Base-by-base conservation (phyloP, 148 eudicot genomes). In the Silene uniflora region DNA sequence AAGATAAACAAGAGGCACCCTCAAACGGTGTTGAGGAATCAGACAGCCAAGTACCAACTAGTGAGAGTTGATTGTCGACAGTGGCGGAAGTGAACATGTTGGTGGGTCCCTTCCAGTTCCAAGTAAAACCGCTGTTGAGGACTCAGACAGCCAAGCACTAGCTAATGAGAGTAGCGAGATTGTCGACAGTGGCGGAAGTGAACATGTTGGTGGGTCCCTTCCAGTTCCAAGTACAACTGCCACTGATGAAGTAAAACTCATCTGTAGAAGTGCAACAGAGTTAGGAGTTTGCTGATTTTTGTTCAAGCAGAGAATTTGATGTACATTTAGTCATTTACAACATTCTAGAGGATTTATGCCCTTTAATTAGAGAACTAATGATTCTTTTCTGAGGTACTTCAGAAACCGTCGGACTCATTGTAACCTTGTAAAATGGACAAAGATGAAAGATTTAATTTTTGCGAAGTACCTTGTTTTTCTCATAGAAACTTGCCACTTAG, bases 381-480 rank as follows among this genome's bases (percentile, higher is more conserved):
- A 86, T 84, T 88, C 84, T 88, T 88, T 78, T 35, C 81, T 10
- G 74, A 80, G 75, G 35, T 69, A 80, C 67, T 32, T 47, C 44
- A 47, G 46, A n/a, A 32, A 63, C 74, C 21, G 14, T 44, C 78
- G 35, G 62, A 55, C 67, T 25, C 67, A 39, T 55, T 74, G 81
- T 67, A 69, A 77, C 81, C 24, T 76, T 70, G 13, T 49, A 10
- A 1, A 14, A 11, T 12, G 54, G 55, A 39, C 44, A 3, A 35
- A 35, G 39, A 39, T 39, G 8, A 6, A 39, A 39, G 44, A 39
- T 39, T 1, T 39, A 39, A 39, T 39, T 39, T 39, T 39, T 49
- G 4, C 3, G 13, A 3, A 8, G 54, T 47, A 0, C 13, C 12
- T 47, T 47, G 54, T 9, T 47, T 47, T 47, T 47, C 54, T 12